Evolutionary conservation across 2,329 filamentous ascomycete species (phyloP).

Genomic region (Paraphoma sp.): DNA sequence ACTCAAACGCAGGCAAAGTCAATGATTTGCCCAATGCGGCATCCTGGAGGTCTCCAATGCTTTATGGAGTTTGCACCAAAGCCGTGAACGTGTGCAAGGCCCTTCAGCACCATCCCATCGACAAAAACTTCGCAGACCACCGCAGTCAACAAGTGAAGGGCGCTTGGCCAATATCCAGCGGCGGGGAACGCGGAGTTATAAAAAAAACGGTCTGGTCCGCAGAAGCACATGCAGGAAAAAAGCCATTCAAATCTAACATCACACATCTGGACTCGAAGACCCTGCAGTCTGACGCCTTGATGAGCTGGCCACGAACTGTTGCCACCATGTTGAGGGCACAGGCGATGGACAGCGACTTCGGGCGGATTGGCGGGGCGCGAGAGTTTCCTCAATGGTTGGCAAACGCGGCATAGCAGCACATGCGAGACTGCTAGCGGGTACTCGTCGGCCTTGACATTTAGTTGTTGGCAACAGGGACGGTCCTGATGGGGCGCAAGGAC

Average conservation of each 20-base stretch:
- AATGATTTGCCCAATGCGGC: too few species aligned
- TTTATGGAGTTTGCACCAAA: too few species aligned
- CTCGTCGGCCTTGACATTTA: too few species aligned
- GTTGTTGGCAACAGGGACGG: not conserved
- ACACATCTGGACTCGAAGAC: not conserved
- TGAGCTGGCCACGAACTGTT: not conserved
- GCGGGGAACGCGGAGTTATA: constrained; percentile 11
- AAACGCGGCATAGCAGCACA: constrained; percentile 5
- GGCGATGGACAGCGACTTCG: not conserved
- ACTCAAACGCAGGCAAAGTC: too few species aligned
- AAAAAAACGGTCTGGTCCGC: constrained; percentile 1
- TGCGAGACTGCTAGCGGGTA: constrained; percentile 10
- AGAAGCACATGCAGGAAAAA: not conserved
- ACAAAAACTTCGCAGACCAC: too few species aligned
- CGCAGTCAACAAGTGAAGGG: not conserved
- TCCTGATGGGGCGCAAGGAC: not conserved
- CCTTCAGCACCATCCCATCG: too few species aligned
- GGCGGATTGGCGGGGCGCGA: constrained; percentile 11
- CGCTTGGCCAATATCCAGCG: constrained; percentile 6
- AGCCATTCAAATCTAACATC: not conserved
- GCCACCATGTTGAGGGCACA: not conserved
- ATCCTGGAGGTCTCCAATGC: too few species aligned
- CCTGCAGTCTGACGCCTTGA: not conserved
- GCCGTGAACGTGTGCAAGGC: too few species aligned
- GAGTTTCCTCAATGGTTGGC: not conserved